A percentile compares a stretch with the other conserved stretches of the same genome.
These are phyloP conservation scores for Oryza nivara DNA, from an alignment of 176 grass and related monocot genomes.

Conservation along the genomic window DNA sequence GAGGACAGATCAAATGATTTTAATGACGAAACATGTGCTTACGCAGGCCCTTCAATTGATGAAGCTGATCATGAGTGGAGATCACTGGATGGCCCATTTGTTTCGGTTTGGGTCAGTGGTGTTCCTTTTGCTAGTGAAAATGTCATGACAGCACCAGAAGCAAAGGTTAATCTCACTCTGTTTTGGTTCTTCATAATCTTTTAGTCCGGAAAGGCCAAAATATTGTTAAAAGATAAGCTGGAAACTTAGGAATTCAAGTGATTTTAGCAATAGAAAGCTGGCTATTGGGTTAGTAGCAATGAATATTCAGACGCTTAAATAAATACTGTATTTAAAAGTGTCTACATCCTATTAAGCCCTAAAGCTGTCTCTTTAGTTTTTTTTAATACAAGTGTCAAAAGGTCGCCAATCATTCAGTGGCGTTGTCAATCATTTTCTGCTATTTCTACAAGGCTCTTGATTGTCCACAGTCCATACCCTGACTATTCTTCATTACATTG, in stretches of 20 bases:
- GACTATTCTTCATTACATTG: slow-evolving; percentile 26
- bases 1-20: slow-evolving; percentile 21
- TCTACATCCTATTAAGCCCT: background rate
- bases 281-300: background rate
- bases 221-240: background rate
- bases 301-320: background rate
- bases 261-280: background rate
- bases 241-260: background rate
- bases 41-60: slow-evolving; percentile 55
- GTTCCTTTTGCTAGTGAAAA: slow-evolving; percentile 76
- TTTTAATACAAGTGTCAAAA: background rate
- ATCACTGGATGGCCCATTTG: slow-evolving; percentile 80
- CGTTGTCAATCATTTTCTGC: background rate
- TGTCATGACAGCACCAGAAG: slow-evolving; percentile 80
- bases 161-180: slow-evolving; percentile 54
- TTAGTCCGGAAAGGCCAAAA: background rate
- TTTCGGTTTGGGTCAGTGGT: slow-evolving; percentile 84
- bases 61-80: slow-evolving; percentile 68
- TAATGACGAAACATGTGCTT: slow-evolving; percentile 46
- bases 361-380: background rate
- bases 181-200: background rate
- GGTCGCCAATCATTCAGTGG: background rate
- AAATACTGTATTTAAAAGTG: background rate
- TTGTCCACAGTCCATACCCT: background rate
- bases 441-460: background rate